A percentile compares a stretch with the other conserved stretches of the same genome.
These are phyloP conservation scores for Elsinoe arachidis DNA, from an alignment of 2,329 filamentous ascomycete species.

Conservation along the genomic window DNA sequence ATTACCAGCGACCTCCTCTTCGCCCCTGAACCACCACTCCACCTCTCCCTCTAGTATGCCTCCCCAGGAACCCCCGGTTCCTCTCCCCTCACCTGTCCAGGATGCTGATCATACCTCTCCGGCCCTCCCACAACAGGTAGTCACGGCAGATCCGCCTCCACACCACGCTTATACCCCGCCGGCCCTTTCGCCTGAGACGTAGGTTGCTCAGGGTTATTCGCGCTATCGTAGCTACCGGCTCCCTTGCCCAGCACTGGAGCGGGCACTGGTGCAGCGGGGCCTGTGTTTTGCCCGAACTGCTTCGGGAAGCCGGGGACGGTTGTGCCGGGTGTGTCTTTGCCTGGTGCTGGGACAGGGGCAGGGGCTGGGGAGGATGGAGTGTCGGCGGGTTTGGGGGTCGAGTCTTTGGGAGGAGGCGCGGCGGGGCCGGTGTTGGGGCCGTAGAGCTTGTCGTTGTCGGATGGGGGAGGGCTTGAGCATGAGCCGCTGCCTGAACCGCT, in stretches of 20 bases:
- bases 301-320: neutral
- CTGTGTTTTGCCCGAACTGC: neutral
- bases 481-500: neutral
- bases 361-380: neutral
- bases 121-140: neutral
- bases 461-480: neutral
- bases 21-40: neutral
- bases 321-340: neutral
- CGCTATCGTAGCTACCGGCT: neutral
- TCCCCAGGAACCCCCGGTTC: no score
- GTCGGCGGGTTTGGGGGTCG: neutral
- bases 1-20: neutral
- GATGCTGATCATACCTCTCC: neutral
- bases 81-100: neutral
- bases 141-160: neutral
- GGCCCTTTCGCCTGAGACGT: neutral
- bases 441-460: neutral
- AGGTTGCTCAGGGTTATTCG: neutral
- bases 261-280: neutral
- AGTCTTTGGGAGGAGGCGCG: neutral
- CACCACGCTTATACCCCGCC: neutral
- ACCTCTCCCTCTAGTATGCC: neutral
- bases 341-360: neutral
- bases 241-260: neutral
- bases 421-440: neutral